phyloP scores from a whole-genome alignment of 495 filamentous ascomycete species.

The Geopyxis carbonaria region DNA sequence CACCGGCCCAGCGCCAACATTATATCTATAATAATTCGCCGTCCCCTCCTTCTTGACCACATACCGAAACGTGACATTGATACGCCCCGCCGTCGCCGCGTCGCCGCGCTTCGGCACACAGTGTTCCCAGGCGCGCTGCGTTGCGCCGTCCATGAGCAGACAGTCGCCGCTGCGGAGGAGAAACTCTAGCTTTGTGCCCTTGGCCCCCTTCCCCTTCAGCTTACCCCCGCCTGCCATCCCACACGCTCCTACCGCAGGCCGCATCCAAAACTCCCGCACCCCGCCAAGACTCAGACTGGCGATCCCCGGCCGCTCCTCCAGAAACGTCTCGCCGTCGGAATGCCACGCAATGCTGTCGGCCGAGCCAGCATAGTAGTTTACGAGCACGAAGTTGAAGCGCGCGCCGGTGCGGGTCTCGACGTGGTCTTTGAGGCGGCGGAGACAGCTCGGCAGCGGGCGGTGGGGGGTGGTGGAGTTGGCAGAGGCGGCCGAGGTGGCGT shows the following conservation, averaged over 20 bases:
- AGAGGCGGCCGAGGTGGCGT: constrained; percentile 35
- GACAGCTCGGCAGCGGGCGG: constrained; percentile 48
- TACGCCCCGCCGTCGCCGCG: constrained; percentile 41
- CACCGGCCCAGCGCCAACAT: constrained; percentile 47
- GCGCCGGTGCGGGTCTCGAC: constrained; percentile 43
- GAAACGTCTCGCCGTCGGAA: constrained; percentile 59
- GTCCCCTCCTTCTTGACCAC: constrained; percentile 47
- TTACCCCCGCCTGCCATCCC: neutral
- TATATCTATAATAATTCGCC: constrained; percentile 59
- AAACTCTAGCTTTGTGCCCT: constrained; percentile 37
- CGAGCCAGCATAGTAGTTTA: constrained; percentile 60
- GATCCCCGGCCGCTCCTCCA: constrained; percentile 48
- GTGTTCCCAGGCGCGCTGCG: constrained; percentile 56
- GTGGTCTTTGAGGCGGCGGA: constrained; percentile 24
- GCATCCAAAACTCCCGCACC: constrained; percentile 50
- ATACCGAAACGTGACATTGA: constrained; percentile 59
- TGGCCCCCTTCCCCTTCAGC: constrained; percentile 1
- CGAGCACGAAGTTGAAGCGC: constrained; percentile 54
- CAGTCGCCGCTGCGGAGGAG: constrained; percentile 48
- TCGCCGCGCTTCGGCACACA: constrained; percentile 53
- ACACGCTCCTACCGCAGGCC: constrained; percentile 31
- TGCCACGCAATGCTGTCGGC: constrained; percentile 57
- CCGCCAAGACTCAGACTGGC: constrained; percentile 53
- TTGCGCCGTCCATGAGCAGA: constrained; percentile 51
- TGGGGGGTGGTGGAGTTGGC: constrained; percentile 37